A percentile compares a stretch with the other conserved stretches of the same genome.
Evolutionary conservation across 208 protist genomes (phyloP).

Genomic region (Kentomonas sorsogonicus): DNA sequence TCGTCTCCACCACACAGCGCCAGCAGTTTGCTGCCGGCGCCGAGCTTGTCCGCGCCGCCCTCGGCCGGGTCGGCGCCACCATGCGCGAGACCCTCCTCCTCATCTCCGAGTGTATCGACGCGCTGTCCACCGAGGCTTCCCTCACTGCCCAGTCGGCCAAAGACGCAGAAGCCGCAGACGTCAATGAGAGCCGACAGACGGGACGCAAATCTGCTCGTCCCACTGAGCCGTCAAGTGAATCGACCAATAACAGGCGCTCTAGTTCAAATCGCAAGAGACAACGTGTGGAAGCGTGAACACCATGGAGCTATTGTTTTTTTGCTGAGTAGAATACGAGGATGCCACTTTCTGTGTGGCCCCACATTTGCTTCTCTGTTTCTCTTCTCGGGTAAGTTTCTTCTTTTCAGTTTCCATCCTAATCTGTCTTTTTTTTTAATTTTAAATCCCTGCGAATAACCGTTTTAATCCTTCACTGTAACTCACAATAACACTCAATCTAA

Average conservation of each 20-base stretch:
- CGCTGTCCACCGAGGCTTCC: background rate
- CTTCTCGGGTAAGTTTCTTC: background rate
- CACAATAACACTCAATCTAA: too few species aligned
- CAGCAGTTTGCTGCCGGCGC: too few species aligned
- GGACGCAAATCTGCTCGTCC: too few species aligned
- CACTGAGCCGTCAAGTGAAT: too few species aligned
- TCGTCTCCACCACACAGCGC: too few species aligned
- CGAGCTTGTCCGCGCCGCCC: slow-evolving; percentile 15
- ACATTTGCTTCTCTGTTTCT: slow-evolving; percentile 3
- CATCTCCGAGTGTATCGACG: slow-evolving; percentile 19
- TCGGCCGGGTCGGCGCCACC: slow-evolving; percentile 30
- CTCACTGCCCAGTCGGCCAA: background rate
- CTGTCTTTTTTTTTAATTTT: slow-evolving; percentile 5
- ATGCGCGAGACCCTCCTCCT: slow-evolving; percentile 34
- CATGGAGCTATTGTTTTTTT: too few species aligned
- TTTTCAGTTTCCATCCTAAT: background rate
- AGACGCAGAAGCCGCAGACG: background rate
- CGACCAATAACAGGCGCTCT: too few species aligned
- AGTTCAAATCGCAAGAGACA: too few species aligned
- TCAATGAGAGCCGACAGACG: too few species aligned
- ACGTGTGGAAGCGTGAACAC: too few species aligned
- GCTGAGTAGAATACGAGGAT: background rate
- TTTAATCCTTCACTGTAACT: too few species aligned
- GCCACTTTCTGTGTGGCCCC: background rate
- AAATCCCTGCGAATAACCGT: too few species aligned